These are phyloP conservation scores for Clonostachys byssicola DNA, from an alignment of 2,329 filamentous ascomycete species.

Conservation along the genomic window DNA sequence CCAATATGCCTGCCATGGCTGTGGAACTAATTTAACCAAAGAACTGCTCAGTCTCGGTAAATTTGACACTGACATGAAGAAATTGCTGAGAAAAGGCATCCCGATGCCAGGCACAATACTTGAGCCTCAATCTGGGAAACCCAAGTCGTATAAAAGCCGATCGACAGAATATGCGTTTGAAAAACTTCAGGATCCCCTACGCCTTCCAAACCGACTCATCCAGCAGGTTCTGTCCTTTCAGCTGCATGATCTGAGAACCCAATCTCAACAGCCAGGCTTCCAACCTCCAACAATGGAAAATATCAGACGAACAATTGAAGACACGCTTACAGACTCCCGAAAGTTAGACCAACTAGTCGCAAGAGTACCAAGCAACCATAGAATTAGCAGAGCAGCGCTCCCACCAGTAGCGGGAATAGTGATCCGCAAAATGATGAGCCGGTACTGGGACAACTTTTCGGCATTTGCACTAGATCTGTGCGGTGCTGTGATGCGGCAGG, in stretches of 20 bases:
- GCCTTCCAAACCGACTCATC: neutral
- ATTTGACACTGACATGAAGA: conserved; percentile 31
- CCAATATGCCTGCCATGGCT: conserved; percentile 40
- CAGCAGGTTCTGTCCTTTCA: neutral
- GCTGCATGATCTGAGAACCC: neutral
- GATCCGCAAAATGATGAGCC: conserved; percentile 63
- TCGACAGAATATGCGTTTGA: neutral
- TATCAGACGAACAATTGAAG: neutral
- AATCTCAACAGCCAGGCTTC: neutral
- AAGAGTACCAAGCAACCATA: neutral
- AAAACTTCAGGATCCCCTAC: neutral
- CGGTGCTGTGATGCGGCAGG: conserved; percentile 63
- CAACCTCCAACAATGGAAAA: neutral
- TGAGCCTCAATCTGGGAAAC: conserved; percentile 45
- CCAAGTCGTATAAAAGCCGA: conserved; percentile 13
- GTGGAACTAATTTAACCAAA: conserved; percentile 45
- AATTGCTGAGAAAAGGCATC: conserved; percentile 16
- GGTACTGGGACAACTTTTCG: conserved; percentile 66
- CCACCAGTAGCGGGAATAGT: conserved; percentile 7
- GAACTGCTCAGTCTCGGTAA: conserved; percentile 57
- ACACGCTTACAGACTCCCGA: neutral
- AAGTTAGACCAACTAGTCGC: neutral
- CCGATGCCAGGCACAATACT: conserved; percentile 69
- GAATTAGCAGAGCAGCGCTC: neutral
- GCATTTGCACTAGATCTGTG: conserved; percentile 61